Base-by-base conservation (phyloP, 768 basidiomycete species). In the Rickenella mellea region DNA sequence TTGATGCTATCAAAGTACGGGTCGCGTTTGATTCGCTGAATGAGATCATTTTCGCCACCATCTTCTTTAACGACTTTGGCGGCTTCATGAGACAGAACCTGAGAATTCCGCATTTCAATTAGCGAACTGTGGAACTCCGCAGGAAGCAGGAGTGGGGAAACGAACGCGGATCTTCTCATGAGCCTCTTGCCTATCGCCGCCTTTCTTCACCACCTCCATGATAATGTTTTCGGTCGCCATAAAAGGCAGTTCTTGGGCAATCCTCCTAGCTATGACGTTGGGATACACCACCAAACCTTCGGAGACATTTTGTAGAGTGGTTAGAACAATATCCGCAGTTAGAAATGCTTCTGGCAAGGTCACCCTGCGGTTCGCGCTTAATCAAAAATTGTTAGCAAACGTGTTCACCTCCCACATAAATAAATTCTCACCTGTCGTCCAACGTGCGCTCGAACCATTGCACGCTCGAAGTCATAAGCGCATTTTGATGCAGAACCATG, bases 171-270 rank as follows among this genome's bases (percentile, higher is more conserved):
- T 91, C 65, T 88, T 85, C 65, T 97, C 96, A 59, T 98, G 96
- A 6, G 90, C 90, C 63, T 90, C 91, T 59, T 98, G 96, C 26
- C 96, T 75, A 62, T 98, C 93, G 1, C 93, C 94, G 17, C 90
- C 90, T 38, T 76, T 79, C 63, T 88, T 96, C 48, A 98, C 96
- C 31, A 99, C 78, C 1, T 91, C 91, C 96, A 99, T 98, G 65
- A 98, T 98, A 63, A 99, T 75, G 61, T 99, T 99, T 64, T 99
- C 96, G 2, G 96, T 99, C 4, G 94, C 92, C 96, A 99, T 98
- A 74, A 98, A 98, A 1, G 96, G 96, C 26, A 99, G 73, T 61
- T 99, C 96, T 60, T 97, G 89, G 2, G 80, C 62, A 60, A 99
- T 93, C 27, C 90, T 80, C 30, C 91, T 78, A 8, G 74, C 88